Evolutionary conservation across 805 yeast genomes (phyloP).

Genomic region (Starmerella riodocensis): DNA sequence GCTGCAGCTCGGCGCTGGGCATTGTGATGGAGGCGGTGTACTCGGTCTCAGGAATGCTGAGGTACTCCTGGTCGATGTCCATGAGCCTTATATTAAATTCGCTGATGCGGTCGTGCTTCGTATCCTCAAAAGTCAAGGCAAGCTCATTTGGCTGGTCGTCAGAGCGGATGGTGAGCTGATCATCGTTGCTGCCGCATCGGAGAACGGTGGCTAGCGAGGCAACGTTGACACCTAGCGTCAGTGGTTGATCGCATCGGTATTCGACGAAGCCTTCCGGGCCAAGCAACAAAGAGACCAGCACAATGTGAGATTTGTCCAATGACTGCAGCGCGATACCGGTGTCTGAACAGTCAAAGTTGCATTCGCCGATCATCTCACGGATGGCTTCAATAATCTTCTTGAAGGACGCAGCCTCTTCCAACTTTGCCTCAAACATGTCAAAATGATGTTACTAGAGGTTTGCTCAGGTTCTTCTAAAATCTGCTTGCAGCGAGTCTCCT

Average conservation of each 20-base stretch:
- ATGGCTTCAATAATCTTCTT: constrained; percentile 90
- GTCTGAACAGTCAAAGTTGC: constrained; percentile 95
- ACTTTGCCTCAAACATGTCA: constrained; percentile 89
- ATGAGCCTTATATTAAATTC: constrained; percentile 84
- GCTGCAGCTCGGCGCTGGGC: constrained; percentile 82
- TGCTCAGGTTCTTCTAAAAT: too few relatives aligned
- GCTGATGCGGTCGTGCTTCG: constrained; percentile 76
- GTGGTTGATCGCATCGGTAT: constrained; percentile 88
- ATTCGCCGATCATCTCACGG: constrained; percentile 84
- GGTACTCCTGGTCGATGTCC: constrained; percentile 92
- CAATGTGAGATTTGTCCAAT: constrained; percentile 91
- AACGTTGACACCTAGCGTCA: constrained; percentile 83
- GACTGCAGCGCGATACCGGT: constrained; percentile 94
- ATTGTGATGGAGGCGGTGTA: constrained; percentile 73
- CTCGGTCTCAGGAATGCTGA: constrained; percentile 87
- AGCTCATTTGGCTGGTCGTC: constrained; percentile 77
- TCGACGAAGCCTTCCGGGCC: constrained; percentile 80
- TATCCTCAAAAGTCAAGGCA: constrained; percentile 76
- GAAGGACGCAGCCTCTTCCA: constrained; percentile 80
- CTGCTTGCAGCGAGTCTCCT: too few relatives aligned
- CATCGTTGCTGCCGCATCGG: constrained; percentile 82
- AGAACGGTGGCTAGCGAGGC: constrained; percentile 77
- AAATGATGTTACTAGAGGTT: too few relatives aligned
- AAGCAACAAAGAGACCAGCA: constrained; percentile 74
- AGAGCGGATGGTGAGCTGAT: constrained; percentile 75